Evolutionary conservation across 768 basidiomycete species (phyloP), one percentile per base, ranked within the genome.

Genomic region (Suillus bovinus): DNA sequence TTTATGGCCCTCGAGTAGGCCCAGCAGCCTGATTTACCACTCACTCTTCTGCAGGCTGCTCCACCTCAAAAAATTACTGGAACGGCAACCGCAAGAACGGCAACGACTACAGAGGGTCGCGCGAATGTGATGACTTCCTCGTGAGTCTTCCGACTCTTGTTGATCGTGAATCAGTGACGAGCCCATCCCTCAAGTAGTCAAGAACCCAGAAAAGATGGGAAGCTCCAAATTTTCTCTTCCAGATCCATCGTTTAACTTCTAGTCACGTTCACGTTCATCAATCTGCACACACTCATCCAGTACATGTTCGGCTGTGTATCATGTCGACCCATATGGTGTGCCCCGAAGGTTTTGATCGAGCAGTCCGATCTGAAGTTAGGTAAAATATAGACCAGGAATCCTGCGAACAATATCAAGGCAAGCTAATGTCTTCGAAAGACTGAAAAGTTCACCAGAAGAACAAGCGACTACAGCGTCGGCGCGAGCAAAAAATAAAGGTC

Each of bases 41-140:
- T 33, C 24, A 54, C 54, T 61, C 36, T 31, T 44, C 58, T 50
- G 11, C 29, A 72, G 59, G 39, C 31, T 33, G 63, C 72, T 33
- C 73, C 79, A 17, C 69, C 77, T 31, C 63, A 75, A 24, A 84
- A 83, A 70, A 70, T 74, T 0, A 72, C 69, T 2, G 41, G 53
- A 5, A 69, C 60, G 39, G 58, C 39, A 56, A 17, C 24, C 33
- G 22, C 63, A 36, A 57, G 68, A 55, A 52, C 58, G 36, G 60
- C 64, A 31, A 66, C 58, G 20, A 63, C 65, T 8, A 65, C 69
- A 22, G 68, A 70, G 63, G 50, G 69, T 27, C 58, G 57, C 34
- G 52, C 64, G 11, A 74, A 68, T 62, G 61, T 65, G 34, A 49
- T 66, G 61, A 60, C 62, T n/a, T 39, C 14, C 24, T 47, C 24